Conservation (phyloP, 2,329 filamentous ascomycete species). For the Ambrosiella beaveri region DNA sequence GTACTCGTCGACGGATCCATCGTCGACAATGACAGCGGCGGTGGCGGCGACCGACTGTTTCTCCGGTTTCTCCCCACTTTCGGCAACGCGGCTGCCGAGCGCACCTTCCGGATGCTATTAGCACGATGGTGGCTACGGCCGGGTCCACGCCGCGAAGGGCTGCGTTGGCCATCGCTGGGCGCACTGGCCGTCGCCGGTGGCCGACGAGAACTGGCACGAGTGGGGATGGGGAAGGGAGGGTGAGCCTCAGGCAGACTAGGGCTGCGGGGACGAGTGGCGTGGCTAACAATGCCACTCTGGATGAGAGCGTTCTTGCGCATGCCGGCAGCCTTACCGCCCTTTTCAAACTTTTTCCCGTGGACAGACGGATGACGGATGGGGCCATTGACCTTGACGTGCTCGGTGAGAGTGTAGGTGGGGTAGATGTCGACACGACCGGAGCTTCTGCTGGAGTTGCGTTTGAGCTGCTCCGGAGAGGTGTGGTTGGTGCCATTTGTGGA, state of each 20-base stretch:
- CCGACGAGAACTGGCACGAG: slow-evolving; percentile 70
- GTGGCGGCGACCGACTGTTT: slow-evolving; percentile 43
- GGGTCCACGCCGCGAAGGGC: slow-evolving; percentile 47
- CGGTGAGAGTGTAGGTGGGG: slow-evolving; percentile 26
- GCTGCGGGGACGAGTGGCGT: slow-evolving; percentile 40
- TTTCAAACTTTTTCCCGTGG: slow-evolving; percentile 13
- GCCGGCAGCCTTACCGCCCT: slow-evolving; percentile 32
- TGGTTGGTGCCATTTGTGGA: slow-evolving; percentile 17
- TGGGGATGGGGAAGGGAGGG: slow-evolving; percentile 86
- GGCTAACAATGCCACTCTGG: slow-evolving; percentile 56
- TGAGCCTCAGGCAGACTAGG: slow-evolving; percentile 45
- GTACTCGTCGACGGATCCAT: slow-evolving; percentile 49
- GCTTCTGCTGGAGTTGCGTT: slow-evolving; percentile 20
- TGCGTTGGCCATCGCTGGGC: slow-evolving; percentile 55
- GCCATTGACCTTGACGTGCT: slow-evolving; percentile 13
- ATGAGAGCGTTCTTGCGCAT: slow-evolving; percentile 70
- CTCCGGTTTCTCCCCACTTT: slow-evolving; percentile 31
- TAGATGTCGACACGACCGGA: slow-evolving; percentile 26
- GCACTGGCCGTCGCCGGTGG: slow-evolving; percentile 47
- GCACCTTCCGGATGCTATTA: slow-evolving; percentile 61
- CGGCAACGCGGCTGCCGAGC: slow-evolving; percentile 62
- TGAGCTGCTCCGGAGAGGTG: slow-evolving; percentile 26
- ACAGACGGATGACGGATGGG: slow-evolving; percentile 19
- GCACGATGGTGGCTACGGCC: slow-evolving; percentile 33
- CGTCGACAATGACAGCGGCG: slow-evolving; percentile 47